Percentiles rank a stretch among this genome's conserved stretches.
Evolutionary conservation across 768 basidiomycete species (phyloP).

Genomic region (Tulasnella sp.): DNA sequence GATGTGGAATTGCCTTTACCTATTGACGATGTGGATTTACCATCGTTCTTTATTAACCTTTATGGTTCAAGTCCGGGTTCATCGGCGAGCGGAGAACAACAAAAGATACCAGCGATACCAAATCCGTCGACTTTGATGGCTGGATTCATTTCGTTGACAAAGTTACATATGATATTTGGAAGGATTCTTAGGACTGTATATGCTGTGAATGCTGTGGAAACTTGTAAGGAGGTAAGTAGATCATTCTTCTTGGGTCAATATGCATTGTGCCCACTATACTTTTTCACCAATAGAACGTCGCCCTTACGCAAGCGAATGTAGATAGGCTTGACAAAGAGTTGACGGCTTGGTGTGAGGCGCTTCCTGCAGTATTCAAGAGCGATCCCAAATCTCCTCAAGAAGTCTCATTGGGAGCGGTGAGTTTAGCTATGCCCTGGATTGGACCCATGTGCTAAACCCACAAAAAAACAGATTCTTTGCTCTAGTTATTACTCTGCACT

Average conservation of each 20-base stretch:
- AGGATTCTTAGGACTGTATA: constrained; percentile 67
- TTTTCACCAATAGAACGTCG: constrained; percentile 34
- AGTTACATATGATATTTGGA: constrained; percentile 71
- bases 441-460: not conserved
- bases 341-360: constrained; percentile 69
- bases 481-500: constrained; percentile 62
- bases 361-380: constrained; percentile 63
- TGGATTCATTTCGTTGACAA: constrained; percentile 61
- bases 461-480: constrained; percentile 6
- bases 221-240: constrained; percentile 13
- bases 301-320: constrained; percentile 57
- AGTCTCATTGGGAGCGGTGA: constrained; percentile 65
- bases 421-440: not conserved
- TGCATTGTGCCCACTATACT: not conserved
- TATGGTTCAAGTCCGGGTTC: constrained; percentile 1
- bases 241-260: not conserved
- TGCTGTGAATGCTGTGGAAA: constrained; percentile 39
- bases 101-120: not conserved
- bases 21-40: constrained; percentile 66
- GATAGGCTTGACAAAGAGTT: constrained; percentile 66
- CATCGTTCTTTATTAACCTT: constrained; percentile 42
- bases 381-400: constrained; percentile 61
- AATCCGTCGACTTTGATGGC: constrained; percentile 51
- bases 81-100: not conserved
- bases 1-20: constrained; percentile 77